Evolutionary conservation across 2,329 filamentous ascomycete genomes (phyloP).

Genomic region (Bipolaris oryzae): DNA sequence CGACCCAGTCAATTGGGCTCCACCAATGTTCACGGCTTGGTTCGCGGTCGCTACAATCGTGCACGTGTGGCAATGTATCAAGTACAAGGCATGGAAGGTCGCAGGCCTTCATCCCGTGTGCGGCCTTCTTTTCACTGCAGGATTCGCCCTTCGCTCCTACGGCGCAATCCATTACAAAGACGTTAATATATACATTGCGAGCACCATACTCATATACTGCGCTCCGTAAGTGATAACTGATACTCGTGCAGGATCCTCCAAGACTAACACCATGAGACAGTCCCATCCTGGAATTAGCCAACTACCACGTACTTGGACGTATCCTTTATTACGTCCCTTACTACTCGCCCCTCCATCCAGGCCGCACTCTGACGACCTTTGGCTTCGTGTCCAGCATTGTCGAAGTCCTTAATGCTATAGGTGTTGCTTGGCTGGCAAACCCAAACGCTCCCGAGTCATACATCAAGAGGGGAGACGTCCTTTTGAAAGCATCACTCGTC

Average conservation of each 20-base stretch:
- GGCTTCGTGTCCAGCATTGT: conserved; percentile 58
- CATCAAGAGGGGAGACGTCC: conserved; percentile 48
- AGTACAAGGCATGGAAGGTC: conserved; percentile 61
- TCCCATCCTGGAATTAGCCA: conserved; percentile 49
- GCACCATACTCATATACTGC: conserved; percentile 42
- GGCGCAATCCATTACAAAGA: conserved; percentile 58
- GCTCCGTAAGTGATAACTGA: conserved; percentile 33
- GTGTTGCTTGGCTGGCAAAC: conserved; percentile 53
- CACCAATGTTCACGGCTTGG: conserved; percentile 57
- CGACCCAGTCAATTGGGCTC: conserved; percentile 58
- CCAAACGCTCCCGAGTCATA: conserved; percentile 36
- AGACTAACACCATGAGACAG: conserved; percentile 4
- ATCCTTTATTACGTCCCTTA: conserved; percentile 65
- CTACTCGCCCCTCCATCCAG: conserved; percentile 61
- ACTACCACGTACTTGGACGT: conserved; percentile 65
- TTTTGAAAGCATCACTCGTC: conserved; percentile 58
- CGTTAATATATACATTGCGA: conserved; percentile 46
- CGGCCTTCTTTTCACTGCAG: conserved; percentile 59
- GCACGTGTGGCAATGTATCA: conserved; percentile 61
- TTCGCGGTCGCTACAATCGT: conserved; percentile 51
- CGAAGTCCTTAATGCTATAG: conserved; percentile 57
- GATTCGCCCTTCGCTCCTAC: conserved; percentile 61
- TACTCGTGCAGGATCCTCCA: neutral
- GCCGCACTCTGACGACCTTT: conserved; percentile 63
- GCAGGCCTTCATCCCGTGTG: conserved; percentile 61